phyloP scores from a whole-genome alignment of 495 filamentous ascomycete species.

The Talaromyces nanjingensis region DNA sequence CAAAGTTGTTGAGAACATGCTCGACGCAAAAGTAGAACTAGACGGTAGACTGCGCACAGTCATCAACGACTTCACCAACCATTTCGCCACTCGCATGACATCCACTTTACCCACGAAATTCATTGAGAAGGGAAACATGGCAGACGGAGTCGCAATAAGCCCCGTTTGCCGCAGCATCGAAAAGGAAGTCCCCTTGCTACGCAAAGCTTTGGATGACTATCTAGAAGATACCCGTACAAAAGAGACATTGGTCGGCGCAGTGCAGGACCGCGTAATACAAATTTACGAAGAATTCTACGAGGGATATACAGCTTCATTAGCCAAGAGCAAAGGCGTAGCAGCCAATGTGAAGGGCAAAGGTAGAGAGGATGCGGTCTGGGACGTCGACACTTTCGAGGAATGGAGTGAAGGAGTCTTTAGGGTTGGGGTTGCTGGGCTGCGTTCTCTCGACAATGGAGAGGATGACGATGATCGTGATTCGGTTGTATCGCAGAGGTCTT shows the following conservation, averaged over 20 bases:
- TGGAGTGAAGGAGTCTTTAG: slow-evolving; percentile 53
- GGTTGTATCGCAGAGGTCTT: background rate
- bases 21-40: slow-evolving; percentile 74
- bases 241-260: slow-evolving; percentile 55
- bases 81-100: slow-evolving; percentile 50
- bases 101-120: slow-evolving; percentile 38
- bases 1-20: slow-evolving; percentile 59
- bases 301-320: slow-evolving; percentile 34
- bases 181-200: slow-evolving; percentile 46
- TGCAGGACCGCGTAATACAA: slow-evolving; percentile 52
- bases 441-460: slow-evolving; percentile 24
- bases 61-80: slow-evolving; percentile 72
- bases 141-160: slow-evolving; percentile 31
- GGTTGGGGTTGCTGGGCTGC: slow-evolving; percentile 37
- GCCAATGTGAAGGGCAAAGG: slow-evolving; percentile 55
- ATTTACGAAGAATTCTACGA: slow-evolving; percentile 56
- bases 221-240: slow-evolving; percentile 53
- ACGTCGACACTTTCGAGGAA: slow-evolving; percentile 54
- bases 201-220: slow-evolving; percentile 48
- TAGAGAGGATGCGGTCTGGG: slow-evolving; percentile 56
- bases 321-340: slow-evolving; percentile 35
- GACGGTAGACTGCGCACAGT: slow-evolving; percentile 69
- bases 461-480: slow-evolving; percentile 3
- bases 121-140: slow-evolving; percentile 30
- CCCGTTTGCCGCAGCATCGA: slow-evolving; percentile 40